A percentile compares a stretch with the other conserved stretches of the same genome.
Evolutionary conservation across 768 basidiomycete genomes (phyloP).

Genomic region (Rubroboletus satanas): DNA sequence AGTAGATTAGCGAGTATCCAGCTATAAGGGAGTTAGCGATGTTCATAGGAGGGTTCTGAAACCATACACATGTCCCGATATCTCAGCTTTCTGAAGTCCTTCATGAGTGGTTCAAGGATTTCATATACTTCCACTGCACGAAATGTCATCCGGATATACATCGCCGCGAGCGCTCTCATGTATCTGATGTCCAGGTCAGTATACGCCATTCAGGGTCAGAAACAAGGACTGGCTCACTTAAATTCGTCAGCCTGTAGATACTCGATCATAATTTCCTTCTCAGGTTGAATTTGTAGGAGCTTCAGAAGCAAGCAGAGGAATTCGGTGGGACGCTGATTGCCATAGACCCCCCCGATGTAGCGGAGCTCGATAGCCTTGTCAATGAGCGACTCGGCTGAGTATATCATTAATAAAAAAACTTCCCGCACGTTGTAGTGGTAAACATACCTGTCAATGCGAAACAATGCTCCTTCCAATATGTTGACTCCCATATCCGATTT

Average conservation of each 20-base stretch:
- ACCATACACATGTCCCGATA: constrained; percentile 70
- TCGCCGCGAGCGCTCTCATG: constrained; percentile 84
- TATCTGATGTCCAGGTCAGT: constrained; percentile 53
- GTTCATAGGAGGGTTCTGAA: neutral
- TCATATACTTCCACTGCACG: constrained; percentile 87
- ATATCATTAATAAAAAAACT: neutral
- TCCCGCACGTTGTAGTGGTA: neutral
- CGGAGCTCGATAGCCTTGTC: constrained; percentile 85
- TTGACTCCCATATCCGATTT: constrained; percentile 90
- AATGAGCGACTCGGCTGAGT: constrained; percentile 82
- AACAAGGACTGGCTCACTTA: constrained; percentile 61
- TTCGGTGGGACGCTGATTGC: constrained; percentile 91
- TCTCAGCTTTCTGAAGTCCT: constrained; percentile 89
- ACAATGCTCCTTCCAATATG: constrained; percentile 98
- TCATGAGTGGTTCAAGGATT: constrained; percentile 87
- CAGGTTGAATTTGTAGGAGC: constrained; percentile 93
- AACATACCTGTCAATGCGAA: constrained; percentile 87
- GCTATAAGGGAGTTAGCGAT: constrained; percentile 41
- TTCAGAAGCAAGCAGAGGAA: constrained; percentile 92
- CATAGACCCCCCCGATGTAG: constrained; percentile 89
- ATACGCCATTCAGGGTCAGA: neutral
- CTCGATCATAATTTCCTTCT: constrained; percentile 94
- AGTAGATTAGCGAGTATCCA: constrained; percentile 80
- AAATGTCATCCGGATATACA: constrained; percentile 96
- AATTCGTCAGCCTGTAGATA: constrained; percentile 97